A percentile compares a stretch with the other conserved stretches of the same genome.
Conservation (phyloP, 225 moss, liverwort and hornwort species). For the Antitrichia curtipendula region DNA sequence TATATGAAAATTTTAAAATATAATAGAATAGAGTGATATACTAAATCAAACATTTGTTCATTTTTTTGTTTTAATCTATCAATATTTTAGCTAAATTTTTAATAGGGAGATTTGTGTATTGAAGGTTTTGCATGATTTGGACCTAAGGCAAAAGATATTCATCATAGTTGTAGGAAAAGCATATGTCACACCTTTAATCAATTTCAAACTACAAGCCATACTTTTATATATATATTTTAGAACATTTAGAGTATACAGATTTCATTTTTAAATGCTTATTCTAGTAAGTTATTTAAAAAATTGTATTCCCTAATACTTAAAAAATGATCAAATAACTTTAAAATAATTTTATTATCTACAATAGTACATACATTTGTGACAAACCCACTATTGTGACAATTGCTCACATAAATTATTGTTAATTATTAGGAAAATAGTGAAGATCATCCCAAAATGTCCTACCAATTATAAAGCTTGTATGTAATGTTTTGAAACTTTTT, state of each 20-base stretch:
- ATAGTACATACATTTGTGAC: accelerated
- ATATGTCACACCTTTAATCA: not conserved
- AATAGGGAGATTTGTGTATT: no score
- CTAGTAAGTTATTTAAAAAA: accelerated
- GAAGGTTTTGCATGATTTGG: no score
- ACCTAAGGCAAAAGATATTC: not conserved
- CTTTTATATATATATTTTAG: no score
- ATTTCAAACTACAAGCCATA: not conserved
- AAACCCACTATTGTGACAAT: not conserved
- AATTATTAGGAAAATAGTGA: no score
- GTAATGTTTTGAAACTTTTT: not conserved
- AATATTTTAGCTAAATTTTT: not conserved
- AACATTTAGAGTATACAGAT: accelerated
- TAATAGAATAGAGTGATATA: not conserved
- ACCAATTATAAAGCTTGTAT: not conserved
- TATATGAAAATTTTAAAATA: accelerated
- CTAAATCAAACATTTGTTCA: not conserved
- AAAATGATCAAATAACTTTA: not conserved
- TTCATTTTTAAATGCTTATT: not conserved
- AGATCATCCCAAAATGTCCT: not conserved
- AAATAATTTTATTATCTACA: not conserved
- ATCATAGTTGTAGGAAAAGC: not conserved
- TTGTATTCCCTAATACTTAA: accelerated
- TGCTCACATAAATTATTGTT: not conserved
- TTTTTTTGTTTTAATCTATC: not conserved